A percentile compares a stretch with the other conserved stretches of the same genome.
Evolutionary conservation across 148 eudicot genomes (phyloP).

Genomic region (Heliosperma pusillum): DNA sequence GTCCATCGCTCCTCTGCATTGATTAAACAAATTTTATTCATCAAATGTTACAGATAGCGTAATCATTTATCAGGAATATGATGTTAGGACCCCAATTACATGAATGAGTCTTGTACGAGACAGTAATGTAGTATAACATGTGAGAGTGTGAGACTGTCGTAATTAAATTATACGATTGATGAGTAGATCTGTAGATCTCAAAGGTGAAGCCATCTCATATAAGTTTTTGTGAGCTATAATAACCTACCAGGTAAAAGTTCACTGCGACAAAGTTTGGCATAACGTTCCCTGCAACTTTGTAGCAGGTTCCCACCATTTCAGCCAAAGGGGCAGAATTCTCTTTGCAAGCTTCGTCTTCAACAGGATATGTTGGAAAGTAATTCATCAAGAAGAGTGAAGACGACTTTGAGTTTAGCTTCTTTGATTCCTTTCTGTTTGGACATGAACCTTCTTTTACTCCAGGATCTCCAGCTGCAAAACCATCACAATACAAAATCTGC

Average conservation of each 20-base stretch:
- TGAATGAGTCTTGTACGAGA: not conserved
- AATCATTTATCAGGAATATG: not conserved
- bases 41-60: constrained; percentile 17
- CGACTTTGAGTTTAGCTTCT: constrained; percentile 59
- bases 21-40: not conserved
- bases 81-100: not conserved
- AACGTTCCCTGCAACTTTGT: constrained; percentile 62
- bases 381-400: constrained; percentile 82
- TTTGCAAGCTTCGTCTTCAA: constrained; percentile 79
- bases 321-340: constrained; percentile 79
- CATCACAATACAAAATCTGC: constrained; percentile 17
- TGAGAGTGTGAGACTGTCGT: too few relatives aligned
- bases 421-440: constrained; percentile 82
- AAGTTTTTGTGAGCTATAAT: not conserved
- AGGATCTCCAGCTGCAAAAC: constrained; percentile 84
- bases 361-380: constrained; percentile 77
- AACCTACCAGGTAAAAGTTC: constrained; percentile 88
- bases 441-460: constrained; percentile 81
- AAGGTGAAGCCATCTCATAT: not conserved
- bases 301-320: constrained; percentile 74
- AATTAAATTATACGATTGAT: not conserved
- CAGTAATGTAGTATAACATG: not conserved
- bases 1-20: constrained; percentile 94
- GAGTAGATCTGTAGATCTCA: too few relatives aligned
- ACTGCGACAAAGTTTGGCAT: constrained; percentile 94